A percentile compares a stretch with the other conserved stretches of the same genome.
These are phyloP conservation scores for Plenodomus lindquistii DNA, from an alignment of 2,329 filamentous ascomycete genomes.

Conservation along the genomic window DNA sequence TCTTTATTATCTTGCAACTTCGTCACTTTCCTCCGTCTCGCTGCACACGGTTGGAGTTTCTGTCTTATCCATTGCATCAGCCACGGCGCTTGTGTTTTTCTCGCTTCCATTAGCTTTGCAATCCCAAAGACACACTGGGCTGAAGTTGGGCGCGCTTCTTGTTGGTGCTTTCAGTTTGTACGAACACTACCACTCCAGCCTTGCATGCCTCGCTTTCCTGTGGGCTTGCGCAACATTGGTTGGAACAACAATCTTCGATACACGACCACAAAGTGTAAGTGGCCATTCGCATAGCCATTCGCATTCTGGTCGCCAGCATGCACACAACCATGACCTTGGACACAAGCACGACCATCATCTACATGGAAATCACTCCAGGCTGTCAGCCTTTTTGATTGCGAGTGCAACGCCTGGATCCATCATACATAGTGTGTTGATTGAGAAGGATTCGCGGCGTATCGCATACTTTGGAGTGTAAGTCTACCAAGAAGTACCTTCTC, in stretches of 20 bases:
- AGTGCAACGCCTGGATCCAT: conserved; percentile 74
- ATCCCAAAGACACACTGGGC: conserved; percentile 40
- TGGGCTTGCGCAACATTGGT: conserved; percentile 38
- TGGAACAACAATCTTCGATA: conserved; percentile 48
- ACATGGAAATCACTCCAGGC: conserved; percentile 61
- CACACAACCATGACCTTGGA: conserved; percentile 28
- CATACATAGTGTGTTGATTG: conserved; percentile 80
- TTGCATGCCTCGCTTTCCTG: conserved; percentile 18
- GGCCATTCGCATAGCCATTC: conserved; percentile 38
- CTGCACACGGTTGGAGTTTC: conserved; percentile 43
- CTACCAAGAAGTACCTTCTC: not conserved
- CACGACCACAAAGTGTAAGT: conserved; percentile 26
- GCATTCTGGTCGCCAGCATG: conserved; percentile 37
- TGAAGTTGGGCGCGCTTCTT: conserved; percentile 35
- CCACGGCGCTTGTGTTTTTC: conserved; percentile 49
- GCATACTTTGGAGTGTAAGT: conserved; percentile 94
- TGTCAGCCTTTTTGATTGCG: conserved; percentile 75
- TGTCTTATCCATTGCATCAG: conserved; percentile 47
- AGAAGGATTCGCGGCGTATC: conserved; percentile 91
- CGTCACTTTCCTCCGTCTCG: conserved; percentile 35
- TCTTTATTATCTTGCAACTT: conserved; percentile 36
- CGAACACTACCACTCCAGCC: conserved; percentile 21
- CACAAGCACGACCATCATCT: conserved; percentile 40
- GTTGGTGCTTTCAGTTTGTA: conserved; percentile 27
- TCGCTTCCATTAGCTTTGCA: conserved; percentile 48